Evolutionary conservation across 2,329 filamentous ascomycete genomes (phyloP), one percentile per base, ranked within the genome.

Genomic region (Alternaria ventricosa): DNA sequence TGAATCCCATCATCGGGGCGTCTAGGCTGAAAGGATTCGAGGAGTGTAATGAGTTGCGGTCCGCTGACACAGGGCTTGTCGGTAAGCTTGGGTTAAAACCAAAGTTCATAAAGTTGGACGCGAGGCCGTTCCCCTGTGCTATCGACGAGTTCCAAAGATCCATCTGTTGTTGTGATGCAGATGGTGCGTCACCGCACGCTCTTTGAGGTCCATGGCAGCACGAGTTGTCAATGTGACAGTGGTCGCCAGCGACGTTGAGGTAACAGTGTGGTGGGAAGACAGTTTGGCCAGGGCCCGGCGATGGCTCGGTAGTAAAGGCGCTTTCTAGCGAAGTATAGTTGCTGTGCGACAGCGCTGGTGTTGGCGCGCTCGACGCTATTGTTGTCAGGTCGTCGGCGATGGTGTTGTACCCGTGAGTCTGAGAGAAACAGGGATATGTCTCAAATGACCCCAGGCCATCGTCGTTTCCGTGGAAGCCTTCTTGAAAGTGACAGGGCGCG

Each of bases 221-320:
- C 13, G 76, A 73, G 54, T 78, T 75, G 61, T 76, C 73, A 27
- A 77, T 72, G 57, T 79, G 77, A 67, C 77, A 79, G 60, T 79
- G 76, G 23, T 77, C 77, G 2, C 66, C 70, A 10, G 73, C 67
- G 23, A 77, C 71, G 44, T 76, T 71, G 13, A 78, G 66, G 60
- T 71, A 75, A 61, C 75, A 79, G 30, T 70, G 67, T 20, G 62
- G 55, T 10, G 65, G 43, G 22, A 71, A 70, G 15, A 49, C 55
- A 7, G 63, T 28, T n/a, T 67, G 67, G 2, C 69, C 67, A 28
- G 71, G 67, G 10, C 61, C 64, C 13, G 75, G 72, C 12, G 76
- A 76, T 9, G 69, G 66, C 33, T 78, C 73, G 27, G 57, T 70
- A 12, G 71, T 73, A 49, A 78, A 73, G 9, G 66, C 63, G 45